Conservation (phyloP, 805 yeast species). For the Sugiyamaella chiloensis region DNA sequence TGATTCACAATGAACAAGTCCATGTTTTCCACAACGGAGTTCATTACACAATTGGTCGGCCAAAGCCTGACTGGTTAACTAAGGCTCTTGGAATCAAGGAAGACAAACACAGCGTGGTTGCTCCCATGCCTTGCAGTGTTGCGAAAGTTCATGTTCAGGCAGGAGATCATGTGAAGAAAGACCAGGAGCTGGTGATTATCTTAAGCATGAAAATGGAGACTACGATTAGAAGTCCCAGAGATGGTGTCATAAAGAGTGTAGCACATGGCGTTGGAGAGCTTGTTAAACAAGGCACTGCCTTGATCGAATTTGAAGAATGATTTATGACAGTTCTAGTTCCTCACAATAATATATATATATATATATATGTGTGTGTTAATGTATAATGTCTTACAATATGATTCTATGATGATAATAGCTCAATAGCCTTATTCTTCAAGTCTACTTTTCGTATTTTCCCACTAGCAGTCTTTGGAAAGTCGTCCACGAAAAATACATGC, state of each 20-base stretch:
- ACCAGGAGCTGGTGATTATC: slow-evolving; percentile 30
- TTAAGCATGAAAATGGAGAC: slow-evolving; percentile 36
- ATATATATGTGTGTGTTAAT: too few species aligned
- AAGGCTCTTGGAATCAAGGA: slow-evolving; percentile 27
- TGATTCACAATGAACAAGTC: slow-evolving; percentile 17
- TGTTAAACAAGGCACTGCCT: slow-evolving; percentile 31
- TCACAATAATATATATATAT: too few species aligned
- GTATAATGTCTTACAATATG: too few species aligned
- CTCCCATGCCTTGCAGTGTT: slow-evolving; percentile 35
- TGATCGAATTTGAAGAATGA: slow-evolving; percentile 33
- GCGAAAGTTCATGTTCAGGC: slow-evolving; percentile 26
- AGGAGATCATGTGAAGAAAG: slow-evolving; percentile 30
- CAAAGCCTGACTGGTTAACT: slow-evolving; percentile 30
- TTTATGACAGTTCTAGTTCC: too few species aligned
- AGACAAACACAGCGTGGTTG: slow-evolving; percentile 25
- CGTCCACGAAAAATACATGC: slow-evolving; percentile 24
- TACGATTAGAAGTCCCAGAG: slow-evolving; percentile 30
- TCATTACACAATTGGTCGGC: slow-evolving; percentile 26
- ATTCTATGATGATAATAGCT: too few species aligned
- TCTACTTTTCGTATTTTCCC: slow-evolving; percentile 34
- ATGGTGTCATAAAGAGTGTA: slow-evolving; percentile 29
- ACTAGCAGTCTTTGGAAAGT: slow-evolving; percentile 32
- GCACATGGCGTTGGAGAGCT: slow-evolving; percentile 30
- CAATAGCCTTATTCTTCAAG: slow-evolving; percentile 22
- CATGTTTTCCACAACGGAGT: slow-evolving; percentile 31